Percentiles rank a stretch among this genome's conserved stretches.
Conservation (phyloP, 108 stramenopile genomes). For the Ochromonas danica region DNA sequence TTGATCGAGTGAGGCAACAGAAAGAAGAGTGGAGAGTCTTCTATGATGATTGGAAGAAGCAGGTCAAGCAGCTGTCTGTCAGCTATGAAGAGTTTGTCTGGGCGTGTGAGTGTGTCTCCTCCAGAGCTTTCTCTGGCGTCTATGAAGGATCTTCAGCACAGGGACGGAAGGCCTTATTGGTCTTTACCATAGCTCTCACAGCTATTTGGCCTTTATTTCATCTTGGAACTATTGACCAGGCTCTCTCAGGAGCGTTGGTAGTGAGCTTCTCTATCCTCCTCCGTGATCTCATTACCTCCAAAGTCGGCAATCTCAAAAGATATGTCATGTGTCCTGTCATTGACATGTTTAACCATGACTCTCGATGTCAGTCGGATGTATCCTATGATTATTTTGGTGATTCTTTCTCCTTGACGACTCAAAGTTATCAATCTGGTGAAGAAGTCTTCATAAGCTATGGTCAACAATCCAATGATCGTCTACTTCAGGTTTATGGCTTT, state of each 20-base stretch:
- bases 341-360: constrained; percentile 78
- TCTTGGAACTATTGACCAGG: neutral
- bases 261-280: neutral
- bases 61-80: neutral
- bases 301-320: constrained; percentile 31
- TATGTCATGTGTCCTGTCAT: constrained; percentile 83
- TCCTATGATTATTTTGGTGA: constrained; percentile 80
- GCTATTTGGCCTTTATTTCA: neutral
- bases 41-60: neutral
- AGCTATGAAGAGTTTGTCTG: constrained; percentile 25
- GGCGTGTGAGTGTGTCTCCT: constrained; percentile 43
- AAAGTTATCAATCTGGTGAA: constrained; percentile 9
- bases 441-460: constrained; percentile 81
- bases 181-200: neutral
- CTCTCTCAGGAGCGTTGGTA: neutral
- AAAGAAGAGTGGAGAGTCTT: neutral
- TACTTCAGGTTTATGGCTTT: constrained; percentile 89
- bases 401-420: constrained; percentile 66
- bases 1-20: neutral
- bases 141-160: neutral
- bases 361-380: constrained; percentile 56
- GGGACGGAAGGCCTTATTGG: neutral
- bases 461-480: constrained; percentile 76
- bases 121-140: constrained; percentile 38
- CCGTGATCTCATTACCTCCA: neutral